Evolutionary conservation across 1,284 basidiomycete genomes (phyloP).

Genomic region (Wolfiporia cocos): DNA sequence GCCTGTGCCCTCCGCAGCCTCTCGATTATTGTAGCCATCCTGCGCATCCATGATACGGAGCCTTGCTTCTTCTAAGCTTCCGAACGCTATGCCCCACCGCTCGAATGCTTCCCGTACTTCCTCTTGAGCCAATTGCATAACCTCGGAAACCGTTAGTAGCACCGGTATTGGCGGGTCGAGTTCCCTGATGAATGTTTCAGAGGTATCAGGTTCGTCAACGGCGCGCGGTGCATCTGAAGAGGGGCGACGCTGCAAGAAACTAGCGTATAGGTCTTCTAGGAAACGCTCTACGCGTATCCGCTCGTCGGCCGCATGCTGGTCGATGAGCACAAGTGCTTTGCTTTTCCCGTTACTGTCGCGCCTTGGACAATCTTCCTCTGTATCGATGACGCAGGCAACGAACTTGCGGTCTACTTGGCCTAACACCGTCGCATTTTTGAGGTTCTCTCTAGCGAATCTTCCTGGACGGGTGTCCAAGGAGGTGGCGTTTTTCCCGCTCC

Average conservation of each 20-base stretch:
- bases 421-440: constrained; percentile 54
- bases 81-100: constrained; percentile 72
- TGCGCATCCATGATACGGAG: constrained; percentile 14
- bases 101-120: constrained; percentile 44
- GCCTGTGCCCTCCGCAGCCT: constrained; percentile 27
- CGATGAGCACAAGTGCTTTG: constrained; percentile 67
- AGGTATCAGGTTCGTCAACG: no score
- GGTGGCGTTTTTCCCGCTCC: no score
- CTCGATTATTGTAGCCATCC: constrained; percentile 6
- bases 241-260: constrained; percentile 33
- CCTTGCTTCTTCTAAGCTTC: constrained; percentile 24
- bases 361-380: constrained; percentile 8
- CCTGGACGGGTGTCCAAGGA: constrained; percentile 15
- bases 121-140: constrained; percentile 34
- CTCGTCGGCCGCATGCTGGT: constrained; percentile 96
- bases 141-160: constrained; percentile 61
- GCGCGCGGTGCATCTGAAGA: no score
- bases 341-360: constrained; percentile 6
- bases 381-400: constrained; percentile 58
- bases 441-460: constrained; percentile 45
- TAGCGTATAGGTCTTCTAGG: constrained; percentile 61
- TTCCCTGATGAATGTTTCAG: no score
- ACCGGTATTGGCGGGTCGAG: constrained; percentile 50
- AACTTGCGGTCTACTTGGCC: constrained; percentile 89
- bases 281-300: constrained; percentile 85